Base-by-base conservation (phyloP, 2,329 filamentous ascomycete genomes). In the Colletotrichum lentis region DNA sequence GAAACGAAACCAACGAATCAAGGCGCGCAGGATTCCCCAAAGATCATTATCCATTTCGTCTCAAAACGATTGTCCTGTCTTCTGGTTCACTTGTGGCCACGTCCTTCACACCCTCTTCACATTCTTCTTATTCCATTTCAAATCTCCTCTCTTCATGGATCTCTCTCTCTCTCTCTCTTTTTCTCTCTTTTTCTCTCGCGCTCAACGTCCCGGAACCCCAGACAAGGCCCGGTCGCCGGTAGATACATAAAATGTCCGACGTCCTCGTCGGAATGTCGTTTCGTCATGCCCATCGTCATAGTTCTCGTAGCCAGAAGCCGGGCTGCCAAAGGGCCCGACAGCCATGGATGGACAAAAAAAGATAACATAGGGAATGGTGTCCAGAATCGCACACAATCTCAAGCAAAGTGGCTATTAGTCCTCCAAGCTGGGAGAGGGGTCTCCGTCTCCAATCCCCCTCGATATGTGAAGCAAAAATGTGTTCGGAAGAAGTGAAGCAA, bases 231-330 rank as follows among this genome's bases (percentile, higher is more conserved):
- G 43, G 62, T 46, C 50, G 62, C 39, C 55, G 47, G 20, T 60
- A 65, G 37, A 52, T 60, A 64, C 56, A 54, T 47, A 49, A 56
- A 35, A 59, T 53, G 24, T 68, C 43, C 56, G 62, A 69, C 66
- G 20, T 65, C 39, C 56, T 56, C 47, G 39, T 67, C 64, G 54
- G 31, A 56, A 46, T 58, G 41, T 67, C 67, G 67, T 69, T 44
- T 67, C 63, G 54, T 69, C 67, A 53, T 69, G 39, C 67, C 67
- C 63, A 41, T 67, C 67, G 58, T 69, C 67, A 67, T 68, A 62
- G 37, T 37, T 49, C 39, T 68, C 65, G 18, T 68, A 65, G 52
- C 52, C 53, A 39, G 58, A 63, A 58, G 44, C 50, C 44, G 31
- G 39, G 55, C 53, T 49, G 54, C 60, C 31, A 37, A 64, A 24